Percentiles rank a stretch among this genome's conserved stretches.
Evolutionary conservation across 2,329 filamentous ascomycete species (phyloP).

Genomic region (Botrytis cinerea): DNA sequence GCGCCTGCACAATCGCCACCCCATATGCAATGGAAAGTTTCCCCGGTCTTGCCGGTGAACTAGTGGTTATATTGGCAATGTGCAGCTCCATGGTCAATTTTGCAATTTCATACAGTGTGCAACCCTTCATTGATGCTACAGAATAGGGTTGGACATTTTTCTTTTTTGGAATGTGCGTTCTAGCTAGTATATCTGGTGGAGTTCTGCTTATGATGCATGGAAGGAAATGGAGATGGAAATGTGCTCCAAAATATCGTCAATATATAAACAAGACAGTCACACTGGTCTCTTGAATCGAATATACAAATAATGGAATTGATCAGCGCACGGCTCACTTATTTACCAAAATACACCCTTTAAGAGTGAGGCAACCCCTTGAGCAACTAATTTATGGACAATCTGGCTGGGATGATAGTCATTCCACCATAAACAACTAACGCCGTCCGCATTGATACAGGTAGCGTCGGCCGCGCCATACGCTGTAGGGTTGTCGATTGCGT

Average conservation of each 20-base stretch:
- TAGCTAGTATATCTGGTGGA: neutral
- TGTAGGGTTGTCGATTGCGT: neutral
- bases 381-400: neutral
- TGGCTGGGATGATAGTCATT: conserved; percentile 4
- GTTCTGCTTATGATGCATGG: neutral
- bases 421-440: conserved; percentile 11
- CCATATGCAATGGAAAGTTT: conserved; percentile 47
- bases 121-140: neutral
- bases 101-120: neutral
- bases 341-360: conserved; percentile 1
- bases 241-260: neutral
- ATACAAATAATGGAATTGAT: neutral
- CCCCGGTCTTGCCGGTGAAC: conserved; percentile 42
- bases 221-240: neutral
- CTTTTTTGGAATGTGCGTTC: neutral
- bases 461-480: conserved; percentile 1
- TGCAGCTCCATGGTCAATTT: neutral
- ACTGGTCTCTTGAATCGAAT: neutral
- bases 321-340: neutral
- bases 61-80: conserved; percentile 43
- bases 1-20: conserved; percentile 44
- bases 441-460: neutral
- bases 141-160: neutral
- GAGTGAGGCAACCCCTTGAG: neutral
- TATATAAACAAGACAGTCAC: neutral